These are phyloP conservation scores for Chenopodium formosanum DNA, from an alignment of 148 eudicot genomes.

Conservation along the genomic window DNA sequence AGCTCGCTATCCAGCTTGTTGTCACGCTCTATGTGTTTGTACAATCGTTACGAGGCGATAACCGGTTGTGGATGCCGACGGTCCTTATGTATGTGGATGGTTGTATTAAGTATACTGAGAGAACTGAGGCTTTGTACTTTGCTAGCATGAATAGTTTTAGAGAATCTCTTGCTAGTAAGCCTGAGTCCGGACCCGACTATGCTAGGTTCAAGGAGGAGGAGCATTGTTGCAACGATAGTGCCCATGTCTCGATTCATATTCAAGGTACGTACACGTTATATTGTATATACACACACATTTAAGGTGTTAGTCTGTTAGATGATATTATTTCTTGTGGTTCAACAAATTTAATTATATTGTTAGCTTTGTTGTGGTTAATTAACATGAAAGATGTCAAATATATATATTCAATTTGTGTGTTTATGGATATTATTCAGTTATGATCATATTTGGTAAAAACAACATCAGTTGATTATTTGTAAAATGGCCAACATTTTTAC, in stretches of 20 bases:
- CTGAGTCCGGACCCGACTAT: not conserved
- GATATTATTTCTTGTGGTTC: too few relatives aligned
- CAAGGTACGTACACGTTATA: not conserved
- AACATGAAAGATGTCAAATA: too few relatives aligned
- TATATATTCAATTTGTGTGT: too few relatives aligned
- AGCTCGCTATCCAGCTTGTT: not conserved
- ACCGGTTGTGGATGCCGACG: not conserved
- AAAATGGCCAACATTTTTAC: too few relatives aligned
- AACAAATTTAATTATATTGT: too few relatives aligned
- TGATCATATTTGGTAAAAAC: too few relatives aligned
- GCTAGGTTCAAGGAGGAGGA: constrained; percentile 6
- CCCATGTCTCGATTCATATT: not conserved
- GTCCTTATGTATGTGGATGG: constrained; percentile 3
- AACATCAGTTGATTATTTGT: too few relatives aligned
- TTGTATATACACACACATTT: too few relatives aligned
- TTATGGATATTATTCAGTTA: too few relatives aligned
- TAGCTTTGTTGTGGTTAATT: too few relatives aligned
- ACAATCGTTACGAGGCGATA: not conserved
- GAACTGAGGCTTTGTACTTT: constrained; percentile 3
- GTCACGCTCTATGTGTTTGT: not conserved
- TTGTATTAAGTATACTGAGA: constrained; percentile 4
- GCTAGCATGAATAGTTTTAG: constrained; percentile 8
- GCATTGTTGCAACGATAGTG: not conserved
- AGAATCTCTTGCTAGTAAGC: not conserved
- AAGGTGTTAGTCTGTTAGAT: too few relatives aligned